Evolutionary conservation across 768 basidiomycete species (phyloP).

Genomic region (Auricularia heimuer): DNA sequence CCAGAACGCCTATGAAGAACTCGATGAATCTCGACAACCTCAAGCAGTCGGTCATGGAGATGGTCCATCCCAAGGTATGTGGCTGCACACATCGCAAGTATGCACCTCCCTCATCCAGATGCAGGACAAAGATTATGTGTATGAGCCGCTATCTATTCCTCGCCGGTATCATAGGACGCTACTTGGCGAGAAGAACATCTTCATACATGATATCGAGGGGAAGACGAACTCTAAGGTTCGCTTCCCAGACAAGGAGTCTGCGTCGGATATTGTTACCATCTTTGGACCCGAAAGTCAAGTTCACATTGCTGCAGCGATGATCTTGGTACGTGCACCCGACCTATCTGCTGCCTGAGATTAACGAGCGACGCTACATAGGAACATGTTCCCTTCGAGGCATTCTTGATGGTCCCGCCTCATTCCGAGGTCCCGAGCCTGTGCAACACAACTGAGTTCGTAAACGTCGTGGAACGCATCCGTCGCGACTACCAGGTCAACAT

Average conservation of each 20-base stretch:
- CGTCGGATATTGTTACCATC: constrained; percentile 92
- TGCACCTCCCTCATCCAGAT: constrained; percentile 2
- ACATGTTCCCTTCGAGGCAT: constrained; percentile 93
- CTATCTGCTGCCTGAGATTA: background rate
- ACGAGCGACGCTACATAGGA: constrained; percentile 43
- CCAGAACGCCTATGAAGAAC: constrained; percentile 97
- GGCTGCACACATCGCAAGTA: background rate
- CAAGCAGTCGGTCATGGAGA: constrained; percentile 94
- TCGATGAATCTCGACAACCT: constrained; percentile 89
- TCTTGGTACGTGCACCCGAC: constrained; percentile 49
- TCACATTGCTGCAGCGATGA: constrained; percentile 92
- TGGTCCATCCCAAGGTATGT: constrained; percentile 88
- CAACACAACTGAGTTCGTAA: constrained; percentile 69
- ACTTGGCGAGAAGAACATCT: constrained; percentile 92
- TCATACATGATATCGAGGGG: constrained; percentile 92
- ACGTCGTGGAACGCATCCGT: constrained; percentile 85
- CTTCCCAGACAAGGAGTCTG: constrained; percentile 88
- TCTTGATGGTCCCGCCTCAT: constrained; percentile 82
- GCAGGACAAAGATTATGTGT: constrained; percentile 94
- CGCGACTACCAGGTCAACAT: constrained; percentile 90
- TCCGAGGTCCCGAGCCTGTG: constrained; percentile 69
- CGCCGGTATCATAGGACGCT: constrained; percentile 91
- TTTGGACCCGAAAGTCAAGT: constrained; percentile 96
- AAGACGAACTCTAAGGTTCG: constrained; percentile 91
- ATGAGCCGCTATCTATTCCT: constrained; percentile 88